Evolutionary conservation across 2,329 filamentous ascomycete genomes (phyloP).

Genomic region (Xylaria sp.): DNA sequence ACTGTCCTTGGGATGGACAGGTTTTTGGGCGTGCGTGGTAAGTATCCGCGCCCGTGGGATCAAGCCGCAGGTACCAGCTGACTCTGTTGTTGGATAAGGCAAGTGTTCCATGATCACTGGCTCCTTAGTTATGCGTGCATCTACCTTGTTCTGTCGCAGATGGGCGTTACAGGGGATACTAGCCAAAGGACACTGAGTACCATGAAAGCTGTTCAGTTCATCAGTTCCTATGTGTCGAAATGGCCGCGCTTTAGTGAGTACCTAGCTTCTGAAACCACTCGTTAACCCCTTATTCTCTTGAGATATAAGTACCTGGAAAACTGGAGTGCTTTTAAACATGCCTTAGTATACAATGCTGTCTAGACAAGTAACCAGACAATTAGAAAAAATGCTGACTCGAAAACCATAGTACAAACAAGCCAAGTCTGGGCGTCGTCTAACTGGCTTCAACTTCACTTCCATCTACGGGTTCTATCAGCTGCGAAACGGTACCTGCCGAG

Average conservation of each 20-base stretch:
- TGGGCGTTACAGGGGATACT: constrained; percentile 12
- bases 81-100: constrained; percentile 7
- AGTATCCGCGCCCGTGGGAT: not conserved
- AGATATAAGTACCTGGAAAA: too few species aligned
- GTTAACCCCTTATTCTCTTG: too few species aligned
- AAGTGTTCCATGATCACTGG: constrained; percentile 14
- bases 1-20: constrained; percentile 19
- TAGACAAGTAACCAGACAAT: too few species aligned
- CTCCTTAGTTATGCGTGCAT: constrained; percentile 21
- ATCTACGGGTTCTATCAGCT: constrained; percentile 16
- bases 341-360: too few species aligned
- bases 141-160: constrained; percentile 15
- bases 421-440: constrained; percentile 17
- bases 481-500: constrained; percentile 9
- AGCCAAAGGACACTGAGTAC: constrained; percentile 13
- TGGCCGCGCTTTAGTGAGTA: constrained; percentile 21
- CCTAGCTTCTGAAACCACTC: too few species aligned
- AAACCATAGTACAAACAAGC: constrained; percentile 15
- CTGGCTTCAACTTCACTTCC: constrained; percentile 21
- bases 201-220: constrained; percentile 14
- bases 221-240: constrained; percentile 13
- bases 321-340: too few species aligned
- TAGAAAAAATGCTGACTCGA: too few species aligned
- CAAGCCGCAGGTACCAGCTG: not conserved
- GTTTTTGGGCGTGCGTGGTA: constrained; percentile 19